Evolutionary conservation across 23 red algal genomes (phyloP).

Genomic region (Gracilariopsis chorda): DNA sequence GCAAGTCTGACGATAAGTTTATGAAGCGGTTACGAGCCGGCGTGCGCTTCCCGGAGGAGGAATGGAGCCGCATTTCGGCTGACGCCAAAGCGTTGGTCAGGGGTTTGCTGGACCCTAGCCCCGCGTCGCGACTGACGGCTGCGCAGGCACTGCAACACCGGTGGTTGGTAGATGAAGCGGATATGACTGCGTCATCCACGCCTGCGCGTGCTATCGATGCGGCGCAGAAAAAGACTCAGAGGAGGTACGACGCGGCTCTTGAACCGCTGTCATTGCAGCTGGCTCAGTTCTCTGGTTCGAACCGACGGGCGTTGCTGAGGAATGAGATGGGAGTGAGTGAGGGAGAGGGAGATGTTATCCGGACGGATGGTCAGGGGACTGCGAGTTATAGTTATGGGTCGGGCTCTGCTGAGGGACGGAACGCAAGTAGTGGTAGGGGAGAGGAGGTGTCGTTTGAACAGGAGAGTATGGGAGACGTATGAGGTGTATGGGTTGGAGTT

Average conservation of each 20-base stretch:
- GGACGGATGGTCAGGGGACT: slow-evolving; percentile 31
- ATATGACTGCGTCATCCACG: slow-evolving; percentile 35
- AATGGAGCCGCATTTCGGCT: slow-evolving; percentile 70
- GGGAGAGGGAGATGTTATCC: not conserved
- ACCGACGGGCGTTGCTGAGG: not conserved
- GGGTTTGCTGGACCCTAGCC: slow-evolving; percentile 73
- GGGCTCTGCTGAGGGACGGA: not conserved
- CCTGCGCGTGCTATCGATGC: not conserved
- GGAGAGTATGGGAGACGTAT: too few relatives aligned
- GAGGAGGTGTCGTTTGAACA: too few relatives aligned
- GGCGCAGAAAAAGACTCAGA: slow-evolving; percentile 3
- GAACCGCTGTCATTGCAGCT: slow-evolving; percentile 39
- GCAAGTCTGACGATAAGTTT: slow-evolving; percentile 80
- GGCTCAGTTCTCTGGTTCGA: not conserved
- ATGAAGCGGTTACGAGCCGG: slow-evolving; percentile 67
- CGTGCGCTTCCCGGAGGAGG: slow-evolving; percentile 72
- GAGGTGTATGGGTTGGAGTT: too few relatives aligned
- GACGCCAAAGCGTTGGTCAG: slow-evolving; percentile 78
- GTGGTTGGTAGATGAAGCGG: slow-evolving; percentile 70
- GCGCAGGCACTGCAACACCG: slow-evolving; percentile 75
- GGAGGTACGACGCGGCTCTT: slow-evolving; percentile 8
- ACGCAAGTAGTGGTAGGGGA: not conserved
- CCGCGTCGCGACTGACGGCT: slow-evolving; percentile 71
- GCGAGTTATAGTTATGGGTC: too few relatives aligned
- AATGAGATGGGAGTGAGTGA: not conserved